Percentiles rank a stretch among this genome's conserved stretches.
Evolutionary conservation across 192 early-diverging fungal genomes (phyloP).

Genomic region (Paraglomus occultum): DNA sequence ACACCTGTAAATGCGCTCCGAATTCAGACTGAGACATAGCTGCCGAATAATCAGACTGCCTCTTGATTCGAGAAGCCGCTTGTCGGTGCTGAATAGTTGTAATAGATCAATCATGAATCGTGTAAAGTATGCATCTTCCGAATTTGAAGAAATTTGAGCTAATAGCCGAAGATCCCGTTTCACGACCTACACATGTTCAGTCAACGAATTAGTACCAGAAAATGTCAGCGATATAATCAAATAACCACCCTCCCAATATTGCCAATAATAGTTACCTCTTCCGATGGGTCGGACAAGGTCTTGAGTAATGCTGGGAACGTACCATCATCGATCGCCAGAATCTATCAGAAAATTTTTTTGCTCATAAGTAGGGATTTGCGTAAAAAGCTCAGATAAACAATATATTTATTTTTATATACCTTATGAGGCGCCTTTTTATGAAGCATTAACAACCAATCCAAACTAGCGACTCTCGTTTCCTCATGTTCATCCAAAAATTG

Average conservation of each 20-base stretch:
- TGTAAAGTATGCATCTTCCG: conserved; percentile 82
- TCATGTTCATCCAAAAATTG: conserved; percentile 88
- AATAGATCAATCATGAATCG: conserved; percentile 90
- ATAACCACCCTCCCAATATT: neutral
- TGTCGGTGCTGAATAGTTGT: conserved; percentile 85
- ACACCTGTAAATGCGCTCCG: conserved; percentile 86
- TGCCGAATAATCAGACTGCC: conserved; percentile 93
- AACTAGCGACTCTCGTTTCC: conserved; percentile 84
- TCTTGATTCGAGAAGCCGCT: conserved; percentile 82
- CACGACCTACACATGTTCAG: conserved; percentile 61
- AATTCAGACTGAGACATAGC: conserved; percentile 84
- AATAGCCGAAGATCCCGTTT: conserved; percentile 88
- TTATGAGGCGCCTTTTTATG: conserved; percentile 88
- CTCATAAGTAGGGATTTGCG: neutral
- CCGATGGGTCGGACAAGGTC: conserved; percentile 87
- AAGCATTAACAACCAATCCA: conserved; percentile 98
- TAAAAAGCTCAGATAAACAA: conserved; percentile 29
- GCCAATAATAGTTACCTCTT: conserved; percentile 61
- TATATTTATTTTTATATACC: conserved; percentile 36
- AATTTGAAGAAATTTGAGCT: conserved; percentile 89
- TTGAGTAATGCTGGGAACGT: conserved; percentile 87
- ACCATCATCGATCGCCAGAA: conserved; percentile 84
- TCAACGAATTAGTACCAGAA: conserved; percentile 11
- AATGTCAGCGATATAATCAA: neutral
- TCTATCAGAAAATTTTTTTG: conserved; percentile 39